Evolutionary conservation across 176 grass and related monocot species (phyloP).

Genomic region (Oryza meridionalis): DNA sequence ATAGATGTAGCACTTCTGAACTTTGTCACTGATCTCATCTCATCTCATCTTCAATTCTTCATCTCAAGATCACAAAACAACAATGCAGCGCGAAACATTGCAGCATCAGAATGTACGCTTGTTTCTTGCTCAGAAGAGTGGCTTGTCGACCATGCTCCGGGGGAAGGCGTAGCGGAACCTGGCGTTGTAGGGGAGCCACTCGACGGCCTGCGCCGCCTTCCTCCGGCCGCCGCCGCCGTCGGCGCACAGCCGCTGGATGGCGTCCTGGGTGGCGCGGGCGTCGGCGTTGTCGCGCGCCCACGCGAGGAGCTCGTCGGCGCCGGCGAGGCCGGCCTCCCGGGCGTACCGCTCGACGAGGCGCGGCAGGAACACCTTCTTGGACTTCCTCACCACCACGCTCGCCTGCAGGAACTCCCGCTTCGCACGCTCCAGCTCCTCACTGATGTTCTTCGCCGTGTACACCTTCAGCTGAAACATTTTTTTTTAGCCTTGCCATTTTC

Average conservation of each 20-base stretch:
- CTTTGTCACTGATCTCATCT: neutral
- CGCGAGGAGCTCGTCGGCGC: conserved; percentile 53
- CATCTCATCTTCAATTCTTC: neutral
- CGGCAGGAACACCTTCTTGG: conserved; percentile 74
- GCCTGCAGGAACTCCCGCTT: conserved; percentile 85
- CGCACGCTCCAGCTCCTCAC: conserved; percentile 79
- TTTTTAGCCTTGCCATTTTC: neutral
- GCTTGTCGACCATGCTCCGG: conserved; percentile 59
- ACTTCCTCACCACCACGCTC: conserved; percentile 65
- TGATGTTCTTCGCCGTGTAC: conserved; percentile 78
- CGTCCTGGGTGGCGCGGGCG: conserved; percentile 50
- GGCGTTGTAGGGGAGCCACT: conserved; percentile 91
- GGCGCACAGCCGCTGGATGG: conserved; percentile 41
- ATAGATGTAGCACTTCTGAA: neutral
- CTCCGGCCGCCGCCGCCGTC: conserved; percentile 37
- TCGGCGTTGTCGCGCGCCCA: conserved; percentile 62
- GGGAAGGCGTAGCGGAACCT: conserved; percentile 78
- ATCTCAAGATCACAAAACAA: neutral
- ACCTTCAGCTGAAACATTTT: conserved; percentile 60
- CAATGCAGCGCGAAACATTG: neutral
- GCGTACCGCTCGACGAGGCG: conserved; percentile 80
- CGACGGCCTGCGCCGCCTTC: conserved; percentile 77
- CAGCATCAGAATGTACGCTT: neutral
- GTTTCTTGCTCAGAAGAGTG: conserved; percentile 3
- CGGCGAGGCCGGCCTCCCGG: conserved; percentile 57